Conservation (phyloP, 371 early-diverging fungal genomes). For the Actinomortierella ambigua region DNA sequence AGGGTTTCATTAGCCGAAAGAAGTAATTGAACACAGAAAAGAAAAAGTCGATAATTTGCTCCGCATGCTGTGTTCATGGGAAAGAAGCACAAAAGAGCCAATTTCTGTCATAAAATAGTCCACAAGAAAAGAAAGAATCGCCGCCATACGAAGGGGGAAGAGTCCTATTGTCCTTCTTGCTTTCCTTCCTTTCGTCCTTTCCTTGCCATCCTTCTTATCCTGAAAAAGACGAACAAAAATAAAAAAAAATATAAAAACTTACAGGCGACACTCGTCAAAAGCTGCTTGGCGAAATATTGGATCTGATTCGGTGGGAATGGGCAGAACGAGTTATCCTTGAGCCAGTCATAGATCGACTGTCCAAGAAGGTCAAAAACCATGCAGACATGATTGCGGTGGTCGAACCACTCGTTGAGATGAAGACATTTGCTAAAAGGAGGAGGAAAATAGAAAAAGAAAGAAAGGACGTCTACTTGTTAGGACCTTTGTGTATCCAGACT, state of each 20-base stretch:
- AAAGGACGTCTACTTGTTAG: neutral
- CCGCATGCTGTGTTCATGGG: no score
- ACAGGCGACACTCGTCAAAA: conserved; percentile 79
- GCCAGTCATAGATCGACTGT: conserved; percentile 90
- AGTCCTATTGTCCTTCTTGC: no score
- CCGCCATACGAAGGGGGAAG: neutral
- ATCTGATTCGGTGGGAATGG: conserved; percentile 89
- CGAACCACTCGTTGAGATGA: conserved; percentile 75
- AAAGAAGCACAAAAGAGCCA: no score
- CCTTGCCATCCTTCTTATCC: no score
- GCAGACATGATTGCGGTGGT: conserved; percentile 91
- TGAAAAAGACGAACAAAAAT: no score
- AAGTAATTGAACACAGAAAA: no score
- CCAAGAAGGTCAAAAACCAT: conserved; percentile 95
- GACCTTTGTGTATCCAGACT: neutral
- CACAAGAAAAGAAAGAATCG: no score
- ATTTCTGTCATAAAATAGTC: no score
- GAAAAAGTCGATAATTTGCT: no score
- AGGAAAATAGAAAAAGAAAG: neutral
- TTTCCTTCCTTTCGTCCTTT: no score
- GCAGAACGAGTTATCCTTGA: conserved; percentile 87
- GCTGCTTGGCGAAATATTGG: conserved; percentile 80
- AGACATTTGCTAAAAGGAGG: conserved; percentile 53
- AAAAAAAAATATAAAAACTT: conserved; percentile 41
- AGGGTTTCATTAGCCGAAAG: no score